These are phyloP conservation scores for Diaporthe sp. DNA, from an alignment of 2,329 filamentous ascomycete species.

Conservation along the genomic window DNA sequence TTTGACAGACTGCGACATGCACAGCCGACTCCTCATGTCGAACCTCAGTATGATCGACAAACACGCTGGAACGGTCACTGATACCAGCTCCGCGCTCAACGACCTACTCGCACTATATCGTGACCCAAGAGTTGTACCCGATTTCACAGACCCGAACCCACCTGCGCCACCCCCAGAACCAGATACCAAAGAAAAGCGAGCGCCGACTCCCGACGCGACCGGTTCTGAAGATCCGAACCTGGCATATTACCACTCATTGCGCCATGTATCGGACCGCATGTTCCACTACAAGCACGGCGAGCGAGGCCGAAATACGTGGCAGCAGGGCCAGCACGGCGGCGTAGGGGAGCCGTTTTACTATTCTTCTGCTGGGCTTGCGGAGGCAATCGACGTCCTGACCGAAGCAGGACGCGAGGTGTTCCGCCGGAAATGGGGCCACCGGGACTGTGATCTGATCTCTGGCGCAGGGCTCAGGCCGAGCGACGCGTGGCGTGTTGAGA, in stretches of 20 bases:
- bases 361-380: constrained; percentile 59
- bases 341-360: constrained; percentile 68
- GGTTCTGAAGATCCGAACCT: constrained; percentile 43
- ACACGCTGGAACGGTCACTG: constrained; percentile 59
- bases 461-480: constrained; percentile 48
- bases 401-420: constrained; percentile 59
- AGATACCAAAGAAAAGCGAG: constrained; percentile 41
- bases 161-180: constrained; percentile 41
- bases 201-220: constrained; percentile 32
- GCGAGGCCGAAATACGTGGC: constrained; percentile 66
- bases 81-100: constrained; percentile 60
- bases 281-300: constrained; percentile 58
- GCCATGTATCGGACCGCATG: constrained; percentile 53
- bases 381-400: constrained; percentile 59
- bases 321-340: constrained; percentile 64
- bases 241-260: constrained; percentile 50
- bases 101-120: constrained; percentile 62
- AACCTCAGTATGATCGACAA: constrained; percentile 58
- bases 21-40: constrained; percentile 62
- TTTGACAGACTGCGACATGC: constrained; percentile 70
- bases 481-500: constrained; percentile 55
- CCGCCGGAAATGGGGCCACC: constrained; percentile 58
- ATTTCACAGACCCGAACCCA: constrained; percentile 55
- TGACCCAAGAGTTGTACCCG: constrained; percentile 53
- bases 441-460: constrained; percentile 51